These are phyloP conservation scores for Vanderwaltozyma verrucispora DNA, from an alignment of 805 yeast species.

Conservation along the genomic window DNA sequence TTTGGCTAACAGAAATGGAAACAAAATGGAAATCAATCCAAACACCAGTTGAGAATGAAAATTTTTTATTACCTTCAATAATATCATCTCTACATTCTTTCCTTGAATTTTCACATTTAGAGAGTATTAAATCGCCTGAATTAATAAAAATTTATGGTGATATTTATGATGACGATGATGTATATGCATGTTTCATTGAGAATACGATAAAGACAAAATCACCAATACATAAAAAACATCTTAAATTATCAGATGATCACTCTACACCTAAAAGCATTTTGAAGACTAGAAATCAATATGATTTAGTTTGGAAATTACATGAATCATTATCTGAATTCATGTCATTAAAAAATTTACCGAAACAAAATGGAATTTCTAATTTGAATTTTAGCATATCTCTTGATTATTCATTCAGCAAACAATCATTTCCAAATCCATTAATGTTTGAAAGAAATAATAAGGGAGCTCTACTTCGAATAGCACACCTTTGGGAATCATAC, in stretches of 20 bases:
- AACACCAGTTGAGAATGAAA: background rate
- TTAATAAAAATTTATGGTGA: constrained; percentile 13
- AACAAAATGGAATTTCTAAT: constrained; percentile 7
- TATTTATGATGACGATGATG: constrained; percentile 21
- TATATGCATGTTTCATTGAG: constrained; percentile 20
- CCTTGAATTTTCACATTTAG: constrained; percentile 18
- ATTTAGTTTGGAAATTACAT: constrained; percentile 35
- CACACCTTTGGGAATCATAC: constrained; percentile 21
- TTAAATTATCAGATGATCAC: constrained; percentile 11
- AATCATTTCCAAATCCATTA: constrained; percentile 4
- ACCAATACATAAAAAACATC: constrained; percentile 13
- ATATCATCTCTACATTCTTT: constrained; percentile 15
- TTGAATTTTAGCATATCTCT: constrained; percentile 11
- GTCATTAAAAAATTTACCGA: constrained; percentile 25
- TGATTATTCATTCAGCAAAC: constrained; percentile 9
- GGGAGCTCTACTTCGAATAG: constrained; percentile 18
- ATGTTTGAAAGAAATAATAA: constrained; percentile 11
- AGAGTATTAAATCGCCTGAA: constrained; percentile 16
- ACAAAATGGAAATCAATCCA: constrained; percentile 14
- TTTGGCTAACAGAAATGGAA: constrained; percentile 24
- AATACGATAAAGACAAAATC: constrained; percentile 19
- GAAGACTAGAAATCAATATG: constrained; percentile 28
- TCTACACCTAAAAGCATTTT: constrained; percentile 20
- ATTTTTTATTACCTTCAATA: constrained; percentile 11
- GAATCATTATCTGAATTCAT: constrained; percentile 30